A percentile compares a stretch with the other conserved stretches of the same genome.
phyloP scores from a whole-genome alignment of 2,329 filamentous ascomycete genomes.

The Diaporthe amygdali region DNA sequence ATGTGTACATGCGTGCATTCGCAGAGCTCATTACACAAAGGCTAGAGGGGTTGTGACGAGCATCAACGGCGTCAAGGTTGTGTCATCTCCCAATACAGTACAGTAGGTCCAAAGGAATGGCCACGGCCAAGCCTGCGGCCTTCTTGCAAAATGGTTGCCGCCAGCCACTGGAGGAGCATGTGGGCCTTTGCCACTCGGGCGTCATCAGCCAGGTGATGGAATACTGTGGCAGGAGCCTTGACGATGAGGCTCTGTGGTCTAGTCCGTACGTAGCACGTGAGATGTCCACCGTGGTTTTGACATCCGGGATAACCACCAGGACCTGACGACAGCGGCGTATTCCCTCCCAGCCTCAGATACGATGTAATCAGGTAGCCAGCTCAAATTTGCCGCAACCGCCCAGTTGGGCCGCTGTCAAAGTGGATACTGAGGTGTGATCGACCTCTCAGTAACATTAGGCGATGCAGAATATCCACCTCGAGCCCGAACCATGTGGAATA shows the following conservation, averaged over 20 bases:
- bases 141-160: neutral
- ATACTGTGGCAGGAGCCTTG: neutral
- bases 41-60: neutral
- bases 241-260: neutral
- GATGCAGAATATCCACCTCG: neutral
- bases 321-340: neutral
- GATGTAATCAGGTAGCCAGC: neutral
- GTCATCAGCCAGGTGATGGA: neutral
- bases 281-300: neutral
- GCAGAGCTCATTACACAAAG: neutral
- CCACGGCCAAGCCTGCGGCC: neutral
- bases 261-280: too few relatives aligned
- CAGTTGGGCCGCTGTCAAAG: neutral
- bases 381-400: neutral
- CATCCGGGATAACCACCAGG: neutral
- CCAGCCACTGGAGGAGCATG: neutral
- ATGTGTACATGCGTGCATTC: neutral
- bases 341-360: too few relatives aligned
- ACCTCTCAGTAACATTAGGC: neutral
- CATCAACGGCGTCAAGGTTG: neutral
- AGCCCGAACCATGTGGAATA: neutral
- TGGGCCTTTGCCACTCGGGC: neutral
- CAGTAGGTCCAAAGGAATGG: neutral
- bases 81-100: neutral
- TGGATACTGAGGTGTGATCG: neutral